Evolutionary conservation across 2,329 filamentous ascomycete species (phyloP), one percentile per base, ranked within the genome.

Genomic region (Colletotrichum noveboracense): DNA sequence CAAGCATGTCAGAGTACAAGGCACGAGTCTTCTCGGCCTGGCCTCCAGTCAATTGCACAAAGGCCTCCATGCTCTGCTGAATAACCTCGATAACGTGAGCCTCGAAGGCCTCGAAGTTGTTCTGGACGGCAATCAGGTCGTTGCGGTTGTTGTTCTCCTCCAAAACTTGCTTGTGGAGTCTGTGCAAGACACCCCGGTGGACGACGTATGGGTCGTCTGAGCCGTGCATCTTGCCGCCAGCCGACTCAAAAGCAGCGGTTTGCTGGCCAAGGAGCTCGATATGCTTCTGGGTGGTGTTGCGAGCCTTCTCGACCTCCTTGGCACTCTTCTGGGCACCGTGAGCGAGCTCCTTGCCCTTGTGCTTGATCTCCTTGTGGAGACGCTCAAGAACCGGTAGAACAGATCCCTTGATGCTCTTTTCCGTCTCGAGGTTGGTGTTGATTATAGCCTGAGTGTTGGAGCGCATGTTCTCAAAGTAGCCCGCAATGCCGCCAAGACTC

Each of bases 131-230:
- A 77, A 99, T 90, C 73, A 98, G 90, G 83, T 99, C 97, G 83
- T 98, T 95, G 78, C 94, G 92, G 86, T 97, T 96, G 88, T 96
- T 97, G 89, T 99, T 99, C 88, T 99, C 97, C 82, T 98, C 95
- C 62, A 95, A 88, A 43, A 98, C 91, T 87, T 99, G 97, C 88
- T 94, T 96, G 89, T 95, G 93, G 71, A 99, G 89, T 58, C 96
- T 93, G 87, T 98, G 91, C 78, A 95, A 87, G 74, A 98, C 93
- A 75, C 95, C 94, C 36, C 96, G 93, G 80, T 94, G 92, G 61
- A 98, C 84, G 72, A 98, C 90, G 82, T 98, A 99, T 6, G 97
- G 97, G 83, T 99, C 97, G 38, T 98, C 92, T 14, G 87, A 82
- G 3, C 95, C 91, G 58, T 91, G 90, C 79, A 96, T 87, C 81